phyloP scores from a whole-genome alignment of 805 yeast species.

The Ogataea thermomethanolica region DNA sequence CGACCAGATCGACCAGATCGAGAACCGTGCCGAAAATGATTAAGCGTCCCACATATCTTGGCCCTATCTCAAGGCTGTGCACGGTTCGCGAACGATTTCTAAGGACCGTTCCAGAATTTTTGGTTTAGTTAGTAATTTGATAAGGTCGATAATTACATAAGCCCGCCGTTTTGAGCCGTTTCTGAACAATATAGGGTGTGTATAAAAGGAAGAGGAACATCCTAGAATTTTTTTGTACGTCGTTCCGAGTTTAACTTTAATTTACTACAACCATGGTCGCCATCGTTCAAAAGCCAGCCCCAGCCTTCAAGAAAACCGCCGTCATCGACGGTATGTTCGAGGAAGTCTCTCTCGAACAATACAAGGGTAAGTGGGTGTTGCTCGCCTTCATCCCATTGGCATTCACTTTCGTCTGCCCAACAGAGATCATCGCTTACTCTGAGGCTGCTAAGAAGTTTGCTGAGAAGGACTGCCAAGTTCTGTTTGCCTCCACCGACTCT shows the following conservation, averaged over 20 bases:
- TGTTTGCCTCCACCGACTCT: slow-evolving; percentile 97
- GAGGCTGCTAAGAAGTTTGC: slow-evolving; percentile 89
- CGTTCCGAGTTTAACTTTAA: not conserved
- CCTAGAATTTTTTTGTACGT: slow-evolving; percentile 1
- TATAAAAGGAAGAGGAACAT: slow-evolving; percentile 7
- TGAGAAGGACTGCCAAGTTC: slow-evolving; percentile 80
- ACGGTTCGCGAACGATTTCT: not conserved
- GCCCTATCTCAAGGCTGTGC: slow-evolving; percentile 4
- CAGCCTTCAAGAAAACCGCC: slow-evolving; percentile 93
- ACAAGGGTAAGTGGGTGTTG: slow-evolving; percentile 97
- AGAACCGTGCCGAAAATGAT: too few relatives aligned
- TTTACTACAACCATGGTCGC: slow-evolving; percentile 64
- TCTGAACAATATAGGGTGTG: not conserved
- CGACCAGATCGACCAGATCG: too few relatives aligned
- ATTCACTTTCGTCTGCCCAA: slow-evolving; percentile 99
- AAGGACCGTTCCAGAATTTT: slow-evolving; percentile 16
- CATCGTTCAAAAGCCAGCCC: slow-evolving; percentile 92
- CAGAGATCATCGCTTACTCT: slow-evolving; percentile 98
- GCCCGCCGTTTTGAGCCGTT: not conserved
- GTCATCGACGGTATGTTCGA: slow-evolving; percentile 95
- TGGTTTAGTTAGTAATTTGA: slow-evolving; percentile 15
- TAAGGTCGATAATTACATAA: slow-evolving; percentile 9
- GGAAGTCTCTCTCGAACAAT: slow-evolving; percentile 90
- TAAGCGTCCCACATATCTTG: too few relatives aligned
- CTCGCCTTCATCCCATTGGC: slow-evolving; percentile 98